A percentile compares a stretch with the other conserved stretches of the same genome.
These are phyloP conservation scores for Kodamaea fukazawae DNA, from an alignment of 805 yeast genomes.

Conservation along the genomic window DNA sequence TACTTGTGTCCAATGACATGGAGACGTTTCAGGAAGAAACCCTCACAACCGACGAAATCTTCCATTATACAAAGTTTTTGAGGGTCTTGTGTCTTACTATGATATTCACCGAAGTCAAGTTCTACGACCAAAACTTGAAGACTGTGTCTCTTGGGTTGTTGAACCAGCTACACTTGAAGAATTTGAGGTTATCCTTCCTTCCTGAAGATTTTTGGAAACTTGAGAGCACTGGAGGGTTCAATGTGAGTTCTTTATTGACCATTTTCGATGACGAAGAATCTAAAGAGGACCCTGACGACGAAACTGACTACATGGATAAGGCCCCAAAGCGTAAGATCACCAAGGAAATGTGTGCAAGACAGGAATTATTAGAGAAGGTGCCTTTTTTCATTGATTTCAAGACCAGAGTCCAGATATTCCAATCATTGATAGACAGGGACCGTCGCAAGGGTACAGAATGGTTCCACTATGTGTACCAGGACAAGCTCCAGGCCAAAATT, in stretches of 20 bases:
- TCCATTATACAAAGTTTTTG: constrained; percentile 45
- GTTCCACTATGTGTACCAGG: constrained; percentile 8
- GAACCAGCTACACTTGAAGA: constrained; percentile 63
- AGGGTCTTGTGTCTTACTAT: constrained; percentile 49
- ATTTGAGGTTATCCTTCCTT: constrained; percentile 57
- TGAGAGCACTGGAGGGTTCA: constrained; percentile 20
- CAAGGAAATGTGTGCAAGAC: constrained; percentile 19
- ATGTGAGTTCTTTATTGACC: constrained; percentile 35
- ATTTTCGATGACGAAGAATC: constrained; percentile 46
- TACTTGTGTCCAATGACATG: constrained; percentile 63
- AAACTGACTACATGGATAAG: constrained; percentile 11
- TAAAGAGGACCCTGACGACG: constrained; percentile 13
- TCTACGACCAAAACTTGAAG: constrained; percentile 16
- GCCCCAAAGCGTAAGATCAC: constrained; percentile 1
- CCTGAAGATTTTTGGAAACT: constrained; percentile 52
- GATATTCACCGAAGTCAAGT: constrained; percentile 34
- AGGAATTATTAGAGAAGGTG: constrained; percentile 55
- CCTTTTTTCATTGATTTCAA: constrained; percentile 83
- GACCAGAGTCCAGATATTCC: constrained; percentile 71
- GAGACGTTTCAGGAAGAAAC: constrained; percentile 50
- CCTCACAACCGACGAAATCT: constrained; percentile 37
- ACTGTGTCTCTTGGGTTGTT: constrained; percentile 49
- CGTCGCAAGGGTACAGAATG: constrained; percentile 11
- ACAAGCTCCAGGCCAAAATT: constrained; percentile 48
- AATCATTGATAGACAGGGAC: constrained; percentile 58